These are phyloP conservation scores for Neltuma alba DNA, from an alignment of 306 rosid genomes.

Conservation along the genomic window DNA sequence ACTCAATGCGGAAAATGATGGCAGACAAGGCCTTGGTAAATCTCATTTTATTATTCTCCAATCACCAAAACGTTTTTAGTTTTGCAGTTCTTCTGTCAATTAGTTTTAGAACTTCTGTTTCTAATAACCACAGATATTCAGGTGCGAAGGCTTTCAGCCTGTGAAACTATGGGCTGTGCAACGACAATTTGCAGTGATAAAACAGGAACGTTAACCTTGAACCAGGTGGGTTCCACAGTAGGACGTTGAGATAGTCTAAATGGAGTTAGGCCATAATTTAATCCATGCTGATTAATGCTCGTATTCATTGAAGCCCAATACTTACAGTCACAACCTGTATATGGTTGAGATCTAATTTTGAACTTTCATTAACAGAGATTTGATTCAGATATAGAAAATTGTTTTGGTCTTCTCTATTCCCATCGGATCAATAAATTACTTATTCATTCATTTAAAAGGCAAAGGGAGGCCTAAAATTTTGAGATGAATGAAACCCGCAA, in stretches of 20 bases:
- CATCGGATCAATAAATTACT: not conserved
- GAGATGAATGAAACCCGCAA: conserved; percentile 21
- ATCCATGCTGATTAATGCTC: conserved; percentile 9
- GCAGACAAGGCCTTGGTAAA: conserved; percentile 93
- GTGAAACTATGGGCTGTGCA: conserved; percentile 99
- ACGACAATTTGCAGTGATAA: conserved; percentile 98
- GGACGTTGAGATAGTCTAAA: conserved; percentile 24
- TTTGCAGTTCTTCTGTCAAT: conserved; percentile 32
- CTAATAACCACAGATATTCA: conserved; percentile 46
- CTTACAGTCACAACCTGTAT: not conserved
- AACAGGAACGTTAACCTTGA: conserved; percentile 96
- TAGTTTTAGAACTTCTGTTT: conserved; percentile 24
- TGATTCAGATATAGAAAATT: not conserved
- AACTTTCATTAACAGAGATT: not conserved
- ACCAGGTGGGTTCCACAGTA: conserved; percentile 54
- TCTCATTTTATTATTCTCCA: conserved; percentile 26
- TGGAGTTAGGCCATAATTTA: conserved; percentile 20
- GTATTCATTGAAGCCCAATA: not conserved
- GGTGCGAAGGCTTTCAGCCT: conserved; percentile 96
- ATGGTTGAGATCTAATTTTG: not conserved
- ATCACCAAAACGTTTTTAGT: conserved; percentile 1
- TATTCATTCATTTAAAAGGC: not conserved
- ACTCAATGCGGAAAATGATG: conserved; percentile 99
- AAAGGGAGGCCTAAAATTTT: not conserved
- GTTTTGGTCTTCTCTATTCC: not conserved